These are phyloP conservation scores for Tolypocladium inflatum DNA, from an alignment of 2,329 filamentous ascomycete species.

Conservation along the genomic window DNA sequence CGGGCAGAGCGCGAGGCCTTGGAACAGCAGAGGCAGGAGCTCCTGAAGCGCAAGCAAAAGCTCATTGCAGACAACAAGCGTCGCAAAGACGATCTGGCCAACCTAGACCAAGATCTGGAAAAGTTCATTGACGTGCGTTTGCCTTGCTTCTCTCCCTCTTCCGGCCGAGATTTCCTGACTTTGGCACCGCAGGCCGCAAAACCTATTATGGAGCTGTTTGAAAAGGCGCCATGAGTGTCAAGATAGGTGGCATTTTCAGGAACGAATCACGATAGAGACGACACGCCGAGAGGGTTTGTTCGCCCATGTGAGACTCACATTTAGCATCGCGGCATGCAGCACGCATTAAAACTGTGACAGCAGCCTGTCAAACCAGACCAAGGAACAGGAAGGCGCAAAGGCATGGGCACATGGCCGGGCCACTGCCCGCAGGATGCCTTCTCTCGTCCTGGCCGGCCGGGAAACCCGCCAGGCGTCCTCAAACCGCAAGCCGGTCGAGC, in stretches of 20 bases:
- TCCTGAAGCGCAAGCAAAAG: constrained; percentile 57
- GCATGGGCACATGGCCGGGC: background rate
- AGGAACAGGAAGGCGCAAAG: background rate
- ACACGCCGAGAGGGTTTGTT: background rate
- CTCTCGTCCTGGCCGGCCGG: background rate
- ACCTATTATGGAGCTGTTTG: constrained; percentile 78
- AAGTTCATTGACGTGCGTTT: constrained; percentile 76
- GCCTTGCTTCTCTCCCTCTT: background rate
- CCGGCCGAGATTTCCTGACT: background rate
- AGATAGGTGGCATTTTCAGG: background rate
- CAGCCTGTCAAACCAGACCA: background rate
- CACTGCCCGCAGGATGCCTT: background rate
- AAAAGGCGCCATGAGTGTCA: constrained; percentile 50
- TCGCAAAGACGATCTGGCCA: constrained; percentile 85
- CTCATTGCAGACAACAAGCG: constrained; percentile 71
- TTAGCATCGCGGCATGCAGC: background rate
- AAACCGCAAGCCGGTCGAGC: background rate
- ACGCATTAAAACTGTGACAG: background rate
- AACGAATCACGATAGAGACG: background rate
- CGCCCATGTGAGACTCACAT: background rate
- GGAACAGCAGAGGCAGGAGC: constrained; percentile 72
- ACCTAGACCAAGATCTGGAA: constrained; percentile 83
- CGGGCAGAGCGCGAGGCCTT: constrained; percentile 72
- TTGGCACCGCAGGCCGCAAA: constrained; percentile 57
- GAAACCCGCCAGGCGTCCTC: background rate